Base-by-base conservation (phyloP, 2,329 filamentous ascomycete genomes). In the Venturia oleaginea region DNA sequence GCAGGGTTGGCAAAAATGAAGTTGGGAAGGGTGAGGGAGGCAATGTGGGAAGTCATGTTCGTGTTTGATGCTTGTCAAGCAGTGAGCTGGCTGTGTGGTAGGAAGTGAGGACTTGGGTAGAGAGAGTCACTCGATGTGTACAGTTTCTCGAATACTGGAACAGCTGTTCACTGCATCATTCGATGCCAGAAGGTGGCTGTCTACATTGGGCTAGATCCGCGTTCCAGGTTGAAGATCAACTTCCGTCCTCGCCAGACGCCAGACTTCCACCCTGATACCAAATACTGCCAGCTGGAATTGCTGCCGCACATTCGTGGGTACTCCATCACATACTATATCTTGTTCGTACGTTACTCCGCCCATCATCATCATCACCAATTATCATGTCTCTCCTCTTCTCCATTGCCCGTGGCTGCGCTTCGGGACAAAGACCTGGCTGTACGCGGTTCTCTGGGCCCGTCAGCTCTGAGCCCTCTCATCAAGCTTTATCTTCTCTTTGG, bases 11-110 rank as follows among this genome's bases (percentile, higher is more conserved):
- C 81, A 75, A 95, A 92, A 68, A 92, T 76, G 68, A 83, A 79
- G 59, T 82, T 78, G 2, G 91, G 91, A 22, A 96, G 81, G 27
- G 89, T 92, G 68, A 95, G 77, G 46, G 85, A 86, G n/a, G 89
- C 86, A 66, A 94, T 85, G 75, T 89, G 88, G 67, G 89, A 86
- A 13, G 89, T 92, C 90, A 94, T 95, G 55, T 34, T 57, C 27
- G 46, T 51, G 24, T 51, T 51, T 51, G 46, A 11, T 27, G 46
- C 22, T 22, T 57, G 15, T 57, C 51, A 34, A 57, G 22, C 17
- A 15, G 7, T 15, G 30, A 19, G 32, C 32, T 15, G 24, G 11
- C 43, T 11, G 3, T 8, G 19, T 7, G 15, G 5, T 30, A 30
- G 48, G 6, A 4, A 4, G 3, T 6, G 7, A 22, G 27, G 5